A percentile compares a stretch with the other conserved stretches of the same genome.
These are phyloP conservation scores for Phytophthora litchii DNA, from an alignment of 352 stramenopile genomes.

Conservation along the genomic window DNA sequence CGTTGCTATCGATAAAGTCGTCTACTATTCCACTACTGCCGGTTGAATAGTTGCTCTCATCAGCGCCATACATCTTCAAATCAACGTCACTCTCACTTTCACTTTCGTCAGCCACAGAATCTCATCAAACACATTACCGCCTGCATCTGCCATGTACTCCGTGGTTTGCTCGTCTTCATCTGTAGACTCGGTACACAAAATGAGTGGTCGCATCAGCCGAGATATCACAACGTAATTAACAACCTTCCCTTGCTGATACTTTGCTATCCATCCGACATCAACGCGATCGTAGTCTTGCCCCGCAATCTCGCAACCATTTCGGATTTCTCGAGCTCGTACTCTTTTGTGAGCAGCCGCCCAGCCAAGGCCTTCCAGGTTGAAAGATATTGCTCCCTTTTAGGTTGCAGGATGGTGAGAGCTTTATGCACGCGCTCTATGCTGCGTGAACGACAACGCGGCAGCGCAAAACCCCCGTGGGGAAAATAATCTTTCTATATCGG, in stretches of 20 bases:
- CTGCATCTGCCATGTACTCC: neutral
- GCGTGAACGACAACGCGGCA: no score
- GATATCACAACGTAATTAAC: slow-evolving; percentile 1
- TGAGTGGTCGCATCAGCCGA: neutral
- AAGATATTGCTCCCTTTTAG: slow-evolving; percentile 2
- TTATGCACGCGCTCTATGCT: slow-evolving; percentile 3
- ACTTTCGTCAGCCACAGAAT: no score
- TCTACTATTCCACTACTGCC: no score
- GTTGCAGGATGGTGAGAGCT: slow-evolving; percentile 1
- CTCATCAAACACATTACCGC: neutral
- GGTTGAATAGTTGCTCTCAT: no score
- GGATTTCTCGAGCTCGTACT: slow-evolving; percentile 6
- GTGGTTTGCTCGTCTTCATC: neutral
- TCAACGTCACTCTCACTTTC: no score
- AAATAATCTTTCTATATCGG: no score
- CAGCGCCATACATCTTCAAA: no score
- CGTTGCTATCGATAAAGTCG: no score
- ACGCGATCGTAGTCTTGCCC: slow-evolving; percentile 3
- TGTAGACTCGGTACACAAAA: neutral
- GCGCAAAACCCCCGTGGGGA: no score
- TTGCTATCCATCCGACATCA: slow-evolving; percentile 5
- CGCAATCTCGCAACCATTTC: neutral
- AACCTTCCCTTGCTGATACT: neutral
- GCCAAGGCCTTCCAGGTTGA: slow-evolving; percentile 9
- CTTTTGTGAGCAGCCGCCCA: neutral